These are phyloP conservation scores for Alternaria conjuncta DNA, from an alignment of 2,329 filamentous ascomycete genomes.

Conservation along the genomic window DNA sequence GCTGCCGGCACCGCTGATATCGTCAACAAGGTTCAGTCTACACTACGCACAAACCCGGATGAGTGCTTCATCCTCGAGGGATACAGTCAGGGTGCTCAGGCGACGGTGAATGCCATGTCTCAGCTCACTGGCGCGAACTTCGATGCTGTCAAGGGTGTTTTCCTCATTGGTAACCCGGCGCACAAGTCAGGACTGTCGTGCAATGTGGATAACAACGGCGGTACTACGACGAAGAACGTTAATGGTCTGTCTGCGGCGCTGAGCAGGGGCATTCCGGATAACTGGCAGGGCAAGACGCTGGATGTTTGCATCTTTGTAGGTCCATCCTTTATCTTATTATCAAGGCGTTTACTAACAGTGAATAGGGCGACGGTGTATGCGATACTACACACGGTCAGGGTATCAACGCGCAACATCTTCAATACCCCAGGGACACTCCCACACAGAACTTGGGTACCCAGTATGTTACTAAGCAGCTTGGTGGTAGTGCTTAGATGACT, in stretches of 20 bases:
- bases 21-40: conserved; percentile 39
- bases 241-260: conserved; percentile 25
- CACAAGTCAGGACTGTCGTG: conserved; percentile 39
- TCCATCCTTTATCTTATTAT: neutral
- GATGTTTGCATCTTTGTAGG: conserved; percentile 47
- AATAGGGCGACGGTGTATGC: conserved; percentile 46
- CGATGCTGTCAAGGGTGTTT: conserved; percentile 47
- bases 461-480: neutral
- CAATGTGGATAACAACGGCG: conserved; percentile 37
- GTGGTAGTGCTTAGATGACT: neutral
- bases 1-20: conserved; percentile 19
- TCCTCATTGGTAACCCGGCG: conserved; percentile 44
- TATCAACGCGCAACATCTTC: conserved; percentile 40
- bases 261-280: conserved; percentile 26
- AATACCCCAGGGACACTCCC: conserved; percentile 29
- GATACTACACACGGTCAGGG: conserved; percentile 42
- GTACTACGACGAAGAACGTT: conserved; percentile 37
- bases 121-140: conserved; percentile 40
- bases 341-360: neutral
- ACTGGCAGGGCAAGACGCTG: conserved; percentile 46
- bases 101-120: conserved; percentile 43
- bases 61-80: conserved; percentile 49
- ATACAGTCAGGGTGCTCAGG: conserved; percentile 48
- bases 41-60: conserved; percentile 29
- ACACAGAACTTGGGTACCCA: conserved; percentile 37